phyloP scores from a whole-genome alignment of 1,139 yeast species.

The Saccharomyces hybrid region DNA sequence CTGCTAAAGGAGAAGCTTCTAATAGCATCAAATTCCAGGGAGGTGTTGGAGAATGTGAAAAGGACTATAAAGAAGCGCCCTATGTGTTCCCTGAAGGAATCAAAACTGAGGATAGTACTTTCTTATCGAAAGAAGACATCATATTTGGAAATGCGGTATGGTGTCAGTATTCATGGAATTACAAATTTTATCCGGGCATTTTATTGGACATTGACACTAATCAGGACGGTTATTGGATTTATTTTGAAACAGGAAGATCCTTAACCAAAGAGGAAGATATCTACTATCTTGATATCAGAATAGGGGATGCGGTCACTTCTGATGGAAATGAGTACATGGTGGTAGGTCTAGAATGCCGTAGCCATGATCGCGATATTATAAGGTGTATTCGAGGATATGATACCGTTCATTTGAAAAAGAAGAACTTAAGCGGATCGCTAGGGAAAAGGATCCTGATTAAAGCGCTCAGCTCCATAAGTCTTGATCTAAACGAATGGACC shows the following conservation, averaged over 20 bases:
- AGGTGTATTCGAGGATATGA: slow-evolving; percentile 56
- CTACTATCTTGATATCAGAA: slow-evolving; percentile 33
- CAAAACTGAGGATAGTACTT: slow-evolving; percentile 12
- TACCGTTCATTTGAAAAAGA: slow-evolving; percentile 35
- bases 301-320: slow-evolving; percentile 37
- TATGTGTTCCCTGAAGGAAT: slow-evolving; percentile 9
- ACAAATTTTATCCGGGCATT: slow-evolving; percentile 32
- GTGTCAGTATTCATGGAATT: slow-evolving; percentile 31
- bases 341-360: slow-evolving; percentile 39
- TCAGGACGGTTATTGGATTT: slow-evolving; percentile 20
- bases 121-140: slow-evolving; percentile 24
- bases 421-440: slow-evolving; percentile 21
- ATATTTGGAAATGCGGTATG: slow-evolving; percentile 31
- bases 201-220: slow-evolving; percentile 17
- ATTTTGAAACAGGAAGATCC: slow-evolving; percentile 18
- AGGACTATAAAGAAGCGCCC: neutral
- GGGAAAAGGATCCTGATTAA: slow-evolving; percentile 13
- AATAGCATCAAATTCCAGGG: neutral
- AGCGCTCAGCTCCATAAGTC: slow-evolving; percentile 21
- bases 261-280: slow-evolving; percentile 21
- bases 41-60: too few relatives aligned
- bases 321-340: slow-evolving; percentile 35
- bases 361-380: slow-evolving; percentile 25
- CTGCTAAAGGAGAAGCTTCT: neutral
- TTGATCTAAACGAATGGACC: slow-evolving; percentile 29